Evolutionary conservation across 441 rosid genomes (phyloP), one percentile per base, ranked within the genome.

Genomic region (Hypseocharis bilobata): DNA sequence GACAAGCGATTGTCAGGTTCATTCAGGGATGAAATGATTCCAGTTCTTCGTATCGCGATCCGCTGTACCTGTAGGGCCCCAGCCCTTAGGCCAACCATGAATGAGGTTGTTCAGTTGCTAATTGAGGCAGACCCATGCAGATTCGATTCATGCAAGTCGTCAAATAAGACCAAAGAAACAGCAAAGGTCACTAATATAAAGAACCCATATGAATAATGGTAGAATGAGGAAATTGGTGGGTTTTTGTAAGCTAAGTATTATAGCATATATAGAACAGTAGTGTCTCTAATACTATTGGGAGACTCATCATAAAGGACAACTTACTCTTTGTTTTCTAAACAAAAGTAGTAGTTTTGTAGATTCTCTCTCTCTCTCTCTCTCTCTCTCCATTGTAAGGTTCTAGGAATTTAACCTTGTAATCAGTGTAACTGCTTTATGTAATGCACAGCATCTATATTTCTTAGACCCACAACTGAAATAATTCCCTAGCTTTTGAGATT

Each of bases 91-190:
- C 98, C 96, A 34, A 83, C 91, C 52, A 92, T 92, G 96, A 84
- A 72, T 34, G 96, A 89, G 78, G 96, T 92, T 3, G 96, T 90
- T 71, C 94, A 78, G 78, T 55, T 87, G 81, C 84, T 92, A 62
- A 75, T 73, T 0, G 85, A 85, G 63, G 92, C 91, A 49, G 81
- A 86, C 65, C 92, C 96, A 6, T 79, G 83, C 79, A 80, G 69
- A 70, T 67, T 75, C 63, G 78, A 77, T 63, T 76, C 80, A 52
- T 63, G 71, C 84, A 86, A 78, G 80, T 73, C 78, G 23, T 73
- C 81, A 4, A 75, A 67, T 34, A 88, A 77, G 78, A 65, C 80
- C 81, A 85, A 83, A 75, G 90, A 86, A 72, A 68, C 65, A 44
- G 47, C 78, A 72, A 67, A 76, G 68, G 73, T 64, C 66, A 67